Base-by-base conservation (phyloP, 352 stramenopile species). In the Phytopythium sindhum region DNA sequence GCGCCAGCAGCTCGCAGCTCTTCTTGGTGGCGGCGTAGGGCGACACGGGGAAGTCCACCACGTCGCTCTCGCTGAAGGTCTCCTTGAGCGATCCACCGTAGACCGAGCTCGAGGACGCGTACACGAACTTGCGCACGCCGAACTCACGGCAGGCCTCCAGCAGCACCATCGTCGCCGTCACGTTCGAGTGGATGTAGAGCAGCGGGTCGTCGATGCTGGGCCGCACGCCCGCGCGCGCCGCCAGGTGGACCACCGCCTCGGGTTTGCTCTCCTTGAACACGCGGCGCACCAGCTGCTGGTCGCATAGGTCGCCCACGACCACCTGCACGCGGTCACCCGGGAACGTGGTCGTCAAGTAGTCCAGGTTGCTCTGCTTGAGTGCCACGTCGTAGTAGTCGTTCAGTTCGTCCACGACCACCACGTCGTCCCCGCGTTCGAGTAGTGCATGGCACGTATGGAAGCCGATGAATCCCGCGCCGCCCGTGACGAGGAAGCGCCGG, bases 361-460 rank as follows among this genome's bases (percentile, higher is more conserved):
- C 75, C 7, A 99, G 77, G 77, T 99, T 99, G 57, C 73, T 81
- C 65, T 98, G 84, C 83, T 99, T 99, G 66, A 98, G 92, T 55
- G 75, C 68, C n/a, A 98, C 89, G 72, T 99, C 96, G 75, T 99
- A 99, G 77, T 99, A 99, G 71, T 99, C 95, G 72, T 99, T 99
- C 57, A 99, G 81, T 79, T 99, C 97, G 70, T 99, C 97, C 28
- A 99, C 82, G 54, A 98, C 89, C 2, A 99, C 90, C 29, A 99
- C 97, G 57, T 93, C 75, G 61, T 98, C 89, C 35, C 90, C 91
- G 26, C 92, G 84, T 2, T 78, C 72, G 7, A 98, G 80, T 31
- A 98, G 78, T 35, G 80, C 73, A 63, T 96, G 85, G 53, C 93
- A 92, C 7, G 98, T 98, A 81, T 99, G 93, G 68, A 94, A 98